Conservation (phyloP, 345 rosid genomes). For the Physaria fendleri region DNA sequence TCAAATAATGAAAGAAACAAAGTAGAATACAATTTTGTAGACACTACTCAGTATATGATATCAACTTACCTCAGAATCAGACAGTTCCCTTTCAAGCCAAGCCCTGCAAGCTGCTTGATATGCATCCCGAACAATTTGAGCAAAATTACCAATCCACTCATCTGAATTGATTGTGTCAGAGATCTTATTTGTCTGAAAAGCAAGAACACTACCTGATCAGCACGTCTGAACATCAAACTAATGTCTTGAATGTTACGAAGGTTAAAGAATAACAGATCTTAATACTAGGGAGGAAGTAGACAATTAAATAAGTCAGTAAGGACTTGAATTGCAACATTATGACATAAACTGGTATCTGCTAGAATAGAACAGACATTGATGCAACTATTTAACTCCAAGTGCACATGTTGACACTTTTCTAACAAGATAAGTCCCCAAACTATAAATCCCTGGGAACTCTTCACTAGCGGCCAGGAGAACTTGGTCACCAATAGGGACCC, state of each 20-base stretch:
- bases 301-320: neutral
- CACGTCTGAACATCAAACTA: conserved; percentile 3
- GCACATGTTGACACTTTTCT: neutral
- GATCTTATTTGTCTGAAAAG: conserved; percentile 50
- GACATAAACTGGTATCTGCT: neutral
- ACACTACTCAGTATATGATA: neutral
- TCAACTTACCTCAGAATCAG: conserved; percentile 39
- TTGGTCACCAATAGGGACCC: conserved; percentile 61
- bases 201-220: conserved; percentile 11
- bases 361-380: neutral
- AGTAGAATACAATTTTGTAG: neutral
- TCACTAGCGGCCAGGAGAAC: conserved; percentile 57
- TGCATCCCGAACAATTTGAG: conserved; percentile 44
- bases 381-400: neutral
- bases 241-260: neutral
- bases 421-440: neutral
- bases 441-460: neutral
- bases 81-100: conserved; percentile 64
- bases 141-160: conserved; percentile 45
- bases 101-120: conserved; percentile 45
- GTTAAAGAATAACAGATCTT: neutral
- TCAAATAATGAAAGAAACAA: neutral
- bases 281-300: neutral
- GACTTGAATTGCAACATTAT: neutral
- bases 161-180: conserved; percentile 30